These are phyloP conservation scores for Baorangia bicolor DNA, from an alignment of 768 basidiomycete genomes.

Conservation along the genomic window DNA sequence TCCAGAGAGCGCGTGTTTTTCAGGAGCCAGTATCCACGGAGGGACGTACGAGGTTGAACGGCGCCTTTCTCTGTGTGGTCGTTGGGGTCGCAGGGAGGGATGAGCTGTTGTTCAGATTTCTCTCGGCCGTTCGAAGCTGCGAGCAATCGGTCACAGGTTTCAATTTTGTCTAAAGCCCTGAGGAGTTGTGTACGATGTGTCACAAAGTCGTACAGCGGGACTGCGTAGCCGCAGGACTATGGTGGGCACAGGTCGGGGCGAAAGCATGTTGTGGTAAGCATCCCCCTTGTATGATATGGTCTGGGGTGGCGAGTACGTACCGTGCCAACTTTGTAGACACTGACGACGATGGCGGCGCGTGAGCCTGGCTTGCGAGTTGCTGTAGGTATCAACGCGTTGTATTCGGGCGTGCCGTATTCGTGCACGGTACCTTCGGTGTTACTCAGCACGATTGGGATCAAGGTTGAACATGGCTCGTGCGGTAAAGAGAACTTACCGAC, in stretches of 20 bases:
- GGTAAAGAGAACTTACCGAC: conserved; percentile 38
- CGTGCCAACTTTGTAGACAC: conserved; percentile 54
- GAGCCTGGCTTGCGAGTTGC: conserved; percentile 54
- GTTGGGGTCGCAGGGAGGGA: conserved; percentile 6
- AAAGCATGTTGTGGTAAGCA: neutral
- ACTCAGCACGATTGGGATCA: neutral
- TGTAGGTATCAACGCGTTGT: conserved; percentile 48
- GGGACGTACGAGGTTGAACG: conserved; percentile 32
- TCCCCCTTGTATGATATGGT: neutral
- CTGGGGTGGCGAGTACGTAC: conserved; percentile 29
- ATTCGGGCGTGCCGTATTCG: conserved; percentile 64
- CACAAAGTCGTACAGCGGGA: conserved; percentile 60
- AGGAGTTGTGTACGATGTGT: conserved; percentile 53
- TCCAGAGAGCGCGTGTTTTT: conserved; percentile 54
- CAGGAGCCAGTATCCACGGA: conserved; percentile 52
- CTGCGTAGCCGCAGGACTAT: conserved; percentile 66
- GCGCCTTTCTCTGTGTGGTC: neutral
- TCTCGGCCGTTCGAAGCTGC: neutral
- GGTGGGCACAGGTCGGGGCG: neutral
- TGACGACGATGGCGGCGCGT: conserved; percentile 56
- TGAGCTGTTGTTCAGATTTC: neutral
- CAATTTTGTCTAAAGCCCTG: conserved; percentile 40
- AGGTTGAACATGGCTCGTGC: neutral
- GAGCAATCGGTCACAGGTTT: conserved; percentile 38
- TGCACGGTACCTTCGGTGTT: conserved; percentile 47